Evolutionary conservation across 768 basidiomycete species (phyloP), one percentile per base, ranked within the genome.

Genomic region (Paxillus ammoniavirescens): DNA sequence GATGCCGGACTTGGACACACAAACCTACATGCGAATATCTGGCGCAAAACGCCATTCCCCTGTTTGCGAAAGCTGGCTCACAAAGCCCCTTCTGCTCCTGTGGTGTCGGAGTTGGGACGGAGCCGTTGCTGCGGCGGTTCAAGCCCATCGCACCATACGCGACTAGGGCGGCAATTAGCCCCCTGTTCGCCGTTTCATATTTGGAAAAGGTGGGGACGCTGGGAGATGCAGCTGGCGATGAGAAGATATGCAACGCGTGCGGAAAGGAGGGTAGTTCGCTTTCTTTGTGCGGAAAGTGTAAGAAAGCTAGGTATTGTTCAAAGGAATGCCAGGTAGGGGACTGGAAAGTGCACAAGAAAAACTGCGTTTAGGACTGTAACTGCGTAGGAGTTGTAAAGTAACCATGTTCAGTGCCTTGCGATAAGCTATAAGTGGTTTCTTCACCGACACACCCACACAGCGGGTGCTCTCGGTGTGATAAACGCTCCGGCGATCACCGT

Each of bases 1-100:
- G 81, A 37, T 82, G 82, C 53, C 75, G 81, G 23, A 72, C 67
- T 0, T 84, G 82, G 82, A 59, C 64, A 8, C 83, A 86, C 26
- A 26, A 26, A 26, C 26, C 26, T 26, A 26, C 26, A 26, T 26
- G 26, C 26, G 26, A 26, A 26, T 84, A 83, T 60, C n/a, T 57
- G 15, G 15, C 55, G 45, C 37, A 70, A 52, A 14, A 65, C 81
- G 18, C 81, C 82, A 0, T 65, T 77, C 4, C 65, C 67, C 41
- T 53, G 26, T 30, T 59, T 61, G 26, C 26, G 26, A 26, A 26
- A 26, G 61, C 50, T 9, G 72, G 76, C 31, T 66, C 73, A 14
- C 68, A 69, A 33, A 61, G 61, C 8, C 80, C 82, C 0, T 63
- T 83, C 18, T 86, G 26, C 6, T 26, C 26, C 26, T 26, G 26